Percentiles rank a stretch among this genome's conserved stretches.
Evolutionary conservation across 768 basidiomycete species (phyloP).

Genomic region (Naganishia randhawae): DNA sequence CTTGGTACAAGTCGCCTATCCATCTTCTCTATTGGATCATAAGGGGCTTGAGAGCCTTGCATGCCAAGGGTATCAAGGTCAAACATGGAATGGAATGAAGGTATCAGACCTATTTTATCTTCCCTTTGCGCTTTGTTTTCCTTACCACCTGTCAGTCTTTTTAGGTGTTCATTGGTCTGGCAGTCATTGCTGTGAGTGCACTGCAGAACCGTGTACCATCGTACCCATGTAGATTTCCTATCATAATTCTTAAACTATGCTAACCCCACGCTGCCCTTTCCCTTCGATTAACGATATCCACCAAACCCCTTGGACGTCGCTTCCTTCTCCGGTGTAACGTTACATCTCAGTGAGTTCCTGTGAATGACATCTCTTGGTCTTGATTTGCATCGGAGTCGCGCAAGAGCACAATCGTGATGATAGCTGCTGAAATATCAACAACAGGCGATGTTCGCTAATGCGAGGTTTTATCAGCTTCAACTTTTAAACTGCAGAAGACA

Average conservation of each 20-base stretch:
- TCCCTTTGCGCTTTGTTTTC: not conserved
- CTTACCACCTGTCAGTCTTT: not conserved
- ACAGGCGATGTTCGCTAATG: too few relatives aligned
- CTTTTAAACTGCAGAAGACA: not conserved
- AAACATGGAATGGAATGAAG: not conserved
- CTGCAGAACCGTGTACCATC: too few relatives aligned
- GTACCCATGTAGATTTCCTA: too few relatives aligned
- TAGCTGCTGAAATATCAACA: too few relatives aligned
- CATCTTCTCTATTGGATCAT: conserved; percentile 28
- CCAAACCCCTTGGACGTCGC: too few relatives aligned
- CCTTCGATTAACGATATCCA: too few relatives aligned
- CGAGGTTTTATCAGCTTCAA: not conserved
- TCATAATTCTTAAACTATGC: too few relatives aligned
- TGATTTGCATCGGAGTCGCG: not conserved
- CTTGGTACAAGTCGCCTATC: conserved; percentile 25
- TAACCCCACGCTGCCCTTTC: too few relatives aligned
- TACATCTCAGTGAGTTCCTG: too few relatives aligned
- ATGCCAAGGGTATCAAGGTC: conserved; percentile 13
- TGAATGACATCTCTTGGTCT: not conserved
- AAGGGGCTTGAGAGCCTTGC: conserved; percentile 22
- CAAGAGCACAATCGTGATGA: not conserved
- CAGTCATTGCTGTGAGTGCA: too few relatives aligned
- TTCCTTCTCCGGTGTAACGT: too few relatives aligned
- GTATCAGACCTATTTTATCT: not conserved
- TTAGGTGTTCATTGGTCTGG: not conserved